Evolutionary conservation across 768 basidiomycete genomes (phyloP), one percentile per base, ranked within the genome.

Genomic region (Lactifluus echinatus): DNA sequence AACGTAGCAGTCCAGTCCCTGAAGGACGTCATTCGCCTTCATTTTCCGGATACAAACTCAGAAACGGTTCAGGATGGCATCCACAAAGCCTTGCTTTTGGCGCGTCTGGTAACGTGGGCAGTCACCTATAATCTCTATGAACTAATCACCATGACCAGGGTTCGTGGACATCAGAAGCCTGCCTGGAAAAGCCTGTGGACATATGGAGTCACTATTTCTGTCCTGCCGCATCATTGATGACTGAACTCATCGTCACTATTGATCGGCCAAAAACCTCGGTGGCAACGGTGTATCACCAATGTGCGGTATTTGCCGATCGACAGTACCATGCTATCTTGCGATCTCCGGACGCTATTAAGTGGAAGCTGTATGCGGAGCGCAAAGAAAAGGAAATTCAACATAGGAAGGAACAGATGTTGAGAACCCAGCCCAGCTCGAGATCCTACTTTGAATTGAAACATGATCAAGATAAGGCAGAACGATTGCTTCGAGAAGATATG

Each of bases 151-250:
- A 6, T 14, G 8, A 33, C 12, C 53, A 97, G 93, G 96, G 95
- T 10, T 77, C 85, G 11, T 99, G 96, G 96, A 85, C 82, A 23
- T 80, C 90, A 7, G 84, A 89, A 64, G 93, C 96, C 2, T 88
- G 87, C 56, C 69, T 95, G 26, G 84, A 87, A 64, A 87, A 87
- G 46, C 83, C 93, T 0, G 74, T 77, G 15, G 79, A 84, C 28
- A 92, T 96, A 51, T 79, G 79, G 60, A 65, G 72, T 0, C 74
- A 76, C 3, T 94, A 82, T 68, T 98, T 98, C 67, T 73, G 79
- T 17, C 76, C 77, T 0, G 89, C 93, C 0, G 74, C 76, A 2
- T 45, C 63, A 1, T 64, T 76, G 28, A 65, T 75, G 39, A 42
- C 56, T 26, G 48, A 64, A 49, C 29, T 59, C 8, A 42, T 62